Evolutionary conservation across 352 stramenopile genomes (phyloP), one percentile per base, ranked within the genome.

Genomic region (Thraustochytrium sp.): DNA sequence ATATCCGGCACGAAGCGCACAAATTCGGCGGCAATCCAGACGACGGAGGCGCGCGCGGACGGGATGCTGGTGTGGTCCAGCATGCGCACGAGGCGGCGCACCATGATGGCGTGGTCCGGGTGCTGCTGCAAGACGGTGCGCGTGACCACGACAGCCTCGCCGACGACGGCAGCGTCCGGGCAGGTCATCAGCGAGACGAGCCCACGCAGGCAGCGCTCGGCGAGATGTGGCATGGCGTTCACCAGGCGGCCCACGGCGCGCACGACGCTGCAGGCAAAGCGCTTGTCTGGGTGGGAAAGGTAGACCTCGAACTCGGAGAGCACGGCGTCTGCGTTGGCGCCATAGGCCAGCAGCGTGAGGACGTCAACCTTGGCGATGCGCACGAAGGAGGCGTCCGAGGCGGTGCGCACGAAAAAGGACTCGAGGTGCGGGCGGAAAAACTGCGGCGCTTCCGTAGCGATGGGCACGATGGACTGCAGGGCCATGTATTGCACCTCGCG

Each of bases 401-500:
- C 93, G 63, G 94, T 87, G 77, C 92, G 92, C 0, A 99, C 95
- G 86, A 98, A 99, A 85, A 99, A 99, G 84, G 98, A 94, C 78
- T 95, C 89, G 46, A 99, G 87, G 86, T 98, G 98, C 9, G 94
- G 94, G 13, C 90, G 91, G 87, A 99, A 99, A 85, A 98, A 97
- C 61, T 94, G 94, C 21, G 97, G 94, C 72, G 92, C 94, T 63
- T 97, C 93, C n/a, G 88, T 89, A 2, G 95, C 94, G 88, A 99
- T 95, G 4, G 91, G 95, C 38, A 93, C 92, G 86, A 99, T 98
- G 11, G 95, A 94, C 18, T 92, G 94, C 18, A 99, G 89, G 44
- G 98, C 95, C 9, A 99, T 92, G 87, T 97, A 99, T 90, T 98
- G 95, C 86, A 99, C 98, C 88, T 99, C 97, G 42, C 96, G 92